These are phyloP conservation scores for Boletus speciosus DNA, from an alignment of 768 basidiomycete species.

Conservation along the genomic window DNA sequence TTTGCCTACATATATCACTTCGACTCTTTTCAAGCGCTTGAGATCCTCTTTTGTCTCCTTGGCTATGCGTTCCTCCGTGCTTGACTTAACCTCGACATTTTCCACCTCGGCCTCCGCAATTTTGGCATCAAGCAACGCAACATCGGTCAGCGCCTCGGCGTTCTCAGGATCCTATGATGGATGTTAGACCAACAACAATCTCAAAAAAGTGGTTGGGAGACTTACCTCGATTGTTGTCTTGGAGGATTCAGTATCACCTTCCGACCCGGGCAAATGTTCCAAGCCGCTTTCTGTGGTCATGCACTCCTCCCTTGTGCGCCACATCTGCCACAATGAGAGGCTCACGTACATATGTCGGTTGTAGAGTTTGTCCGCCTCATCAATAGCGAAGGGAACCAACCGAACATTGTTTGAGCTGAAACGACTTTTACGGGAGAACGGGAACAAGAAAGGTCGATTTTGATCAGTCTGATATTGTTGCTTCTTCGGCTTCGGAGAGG, in stretches of 20 bases:
- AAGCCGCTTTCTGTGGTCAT: conserved; percentile 92
- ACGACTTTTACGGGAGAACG: conserved; percentile 70
- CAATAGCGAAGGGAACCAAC: conserved; percentile 92
- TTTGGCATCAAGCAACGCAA: conserved; percentile 68
- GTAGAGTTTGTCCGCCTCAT: conserved; percentile 92
- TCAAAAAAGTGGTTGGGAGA: neutral
- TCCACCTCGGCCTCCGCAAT: conserved; percentile 62
- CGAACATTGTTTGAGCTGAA: conserved; percentile 51
- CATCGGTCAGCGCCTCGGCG: conserved; percentile 65
- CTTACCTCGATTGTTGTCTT: conserved; percentile 44
- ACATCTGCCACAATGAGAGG: conserved; percentile 88
- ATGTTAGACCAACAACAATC: neutral
- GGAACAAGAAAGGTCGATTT: conserved; percentile 88
- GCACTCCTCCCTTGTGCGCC: conserved; percentile 92
- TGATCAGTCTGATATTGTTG: conserved; percentile 99
- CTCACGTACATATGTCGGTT: conserved; percentile 88
- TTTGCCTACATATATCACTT: conserved; percentile 84
- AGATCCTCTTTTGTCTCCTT: conserved; percentile 75
- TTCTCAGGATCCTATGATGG: conserved; percentile 51
- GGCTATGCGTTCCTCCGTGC: conserved; percentile 54
- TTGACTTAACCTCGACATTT: conserved; percentile 48
- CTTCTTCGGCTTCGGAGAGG: conserved; percentile 89
- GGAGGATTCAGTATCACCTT: conserved; percentile 52
- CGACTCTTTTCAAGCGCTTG: conserved; percentile 83
- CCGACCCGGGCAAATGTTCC: conserved; percentile 70